Conservation (phyloP, 2,329 filamentous ascomycete genomes). For the Aspergillus sp. region DNA sequence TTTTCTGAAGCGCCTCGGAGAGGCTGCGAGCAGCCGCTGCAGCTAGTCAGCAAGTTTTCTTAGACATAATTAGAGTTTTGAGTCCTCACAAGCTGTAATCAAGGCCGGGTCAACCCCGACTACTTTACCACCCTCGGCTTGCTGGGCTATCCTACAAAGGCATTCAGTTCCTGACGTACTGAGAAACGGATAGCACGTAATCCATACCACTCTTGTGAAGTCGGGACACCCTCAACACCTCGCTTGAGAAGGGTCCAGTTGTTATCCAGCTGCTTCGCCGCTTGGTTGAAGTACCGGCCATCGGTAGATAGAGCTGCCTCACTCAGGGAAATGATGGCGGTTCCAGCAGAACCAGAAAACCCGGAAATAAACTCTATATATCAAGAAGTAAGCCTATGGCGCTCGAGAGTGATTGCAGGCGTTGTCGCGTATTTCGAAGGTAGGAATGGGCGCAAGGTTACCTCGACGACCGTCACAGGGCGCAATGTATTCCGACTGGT, state of each 20-base stretch:
- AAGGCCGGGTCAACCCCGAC: slow-evolving; percentile 91
- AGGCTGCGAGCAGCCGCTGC: slow-evolving; percentile 70
- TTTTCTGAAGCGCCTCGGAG: slow-evolving; percentile 80
- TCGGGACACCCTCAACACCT: slow-evolving; percentile 88
- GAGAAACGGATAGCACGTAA: background rate
- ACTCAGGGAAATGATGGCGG: slow-evolving; percentile 80
- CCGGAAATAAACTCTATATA: slow-evolving; percentile 76
- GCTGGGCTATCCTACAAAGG: slow-evolving; percentile 63
- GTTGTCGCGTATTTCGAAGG: background rate
- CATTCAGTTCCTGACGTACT: slow-evolving; percentile 12
- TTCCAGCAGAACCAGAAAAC: slow-evolving; percentile 93
- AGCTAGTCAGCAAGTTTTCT: slow-evolving; percentile 10
- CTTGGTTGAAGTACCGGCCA: slow-evolving; percentile 97
- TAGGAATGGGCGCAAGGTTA: slow-evolving; percentile 28
- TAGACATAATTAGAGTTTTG: background rate
- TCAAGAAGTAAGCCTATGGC: slow-evolving; percentile 14
- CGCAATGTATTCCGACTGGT: slow-evolving; percentile 97
- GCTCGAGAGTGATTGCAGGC: slow-evolving; percentile 6
- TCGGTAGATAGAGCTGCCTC: slow-evolving; percentile 92
- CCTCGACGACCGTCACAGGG: slow-evolving; percentile 86
- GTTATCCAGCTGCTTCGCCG: slow-evolving; percentile 79
- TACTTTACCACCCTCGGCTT: slow-evolving; percentile 79
- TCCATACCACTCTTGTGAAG: slow-evolving; percentile 90
- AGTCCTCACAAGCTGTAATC: slow-evolving; percentile 64
- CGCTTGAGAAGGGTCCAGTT: slow-evolving; percentile 95